phyloP scores from a whole-genome alignment of 306 rosid genomes.

The Trifolium fragiferum region DNA sequence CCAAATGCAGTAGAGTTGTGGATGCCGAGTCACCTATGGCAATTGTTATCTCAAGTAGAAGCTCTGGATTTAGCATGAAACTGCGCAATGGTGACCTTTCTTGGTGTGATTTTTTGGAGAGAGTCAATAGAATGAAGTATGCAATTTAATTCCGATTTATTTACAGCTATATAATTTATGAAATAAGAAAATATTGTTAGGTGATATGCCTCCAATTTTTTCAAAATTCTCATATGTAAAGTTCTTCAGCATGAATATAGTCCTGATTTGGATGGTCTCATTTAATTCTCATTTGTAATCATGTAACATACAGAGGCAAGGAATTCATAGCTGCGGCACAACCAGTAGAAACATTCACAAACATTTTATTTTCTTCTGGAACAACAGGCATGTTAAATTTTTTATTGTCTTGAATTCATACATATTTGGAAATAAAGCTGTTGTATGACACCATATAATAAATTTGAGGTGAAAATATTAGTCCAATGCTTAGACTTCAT shows the following conservation, averaged over 20 bases:
- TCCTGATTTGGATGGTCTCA: constrained; percentile 15
- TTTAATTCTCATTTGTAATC: constrained; percentile 30
- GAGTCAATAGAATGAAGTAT: constrained; percentile 67
- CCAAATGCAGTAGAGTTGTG: constrained; percentile 81
- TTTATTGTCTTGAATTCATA: constrained; percentile 30
- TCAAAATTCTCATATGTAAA: constrained; percentile 18
- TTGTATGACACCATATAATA: constrained; percentile 4
- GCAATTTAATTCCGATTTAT: constrained; percentile 38
- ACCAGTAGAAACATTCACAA: constrained; percentile 71
- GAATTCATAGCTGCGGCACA: constrained; percentile 77
- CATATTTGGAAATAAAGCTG: not conserved
- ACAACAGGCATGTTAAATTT: constrained; percentile 71
- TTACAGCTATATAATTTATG: not conserved
- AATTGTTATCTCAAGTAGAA: constrained; percentile 66
- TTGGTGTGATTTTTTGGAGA: constrained; percentile 81
- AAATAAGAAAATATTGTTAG: constrained; percentile 32
- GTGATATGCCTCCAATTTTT: constrained; percentile 14
- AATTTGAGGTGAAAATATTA: constrained; percentile 11
- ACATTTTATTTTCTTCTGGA: constrained; percentile 95
- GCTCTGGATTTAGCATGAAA: constrained; percentile 61
- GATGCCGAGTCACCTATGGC: constrained; percentile 87
- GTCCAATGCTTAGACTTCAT: constrained; percentile 21
- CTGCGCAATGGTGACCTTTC: constrained; percentile 76
- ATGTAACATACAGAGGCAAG: constrained; percentile 63
- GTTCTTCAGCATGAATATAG: constrained; percentile 20